A percentile compares a stretch with the other conserved stretches of the same genome.
These are phyloP conservation scores for Bipolaris sorokiniana DNA, from an alignment of 2,329 filamentous ascomycete species.

Conservation along the genomic window DNA sequence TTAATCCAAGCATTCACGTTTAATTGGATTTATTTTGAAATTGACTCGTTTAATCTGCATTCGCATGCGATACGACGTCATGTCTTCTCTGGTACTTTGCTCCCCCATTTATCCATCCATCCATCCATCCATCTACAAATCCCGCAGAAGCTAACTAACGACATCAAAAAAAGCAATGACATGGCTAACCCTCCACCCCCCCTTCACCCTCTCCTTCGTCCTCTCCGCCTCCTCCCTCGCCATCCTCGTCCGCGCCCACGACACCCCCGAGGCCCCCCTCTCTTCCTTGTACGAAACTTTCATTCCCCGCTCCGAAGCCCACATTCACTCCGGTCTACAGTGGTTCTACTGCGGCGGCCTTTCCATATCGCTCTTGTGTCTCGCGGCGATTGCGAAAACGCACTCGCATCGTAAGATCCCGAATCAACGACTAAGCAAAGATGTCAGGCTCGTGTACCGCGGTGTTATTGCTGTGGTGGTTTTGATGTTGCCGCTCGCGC, in stretches of 20 bases:
- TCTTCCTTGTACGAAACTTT: slow-evolving; percentile 60
- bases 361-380: slow-evolving; percentile 61
- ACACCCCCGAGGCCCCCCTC: slow-evolving; percentile 57
- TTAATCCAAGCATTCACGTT: slow-evolving; percentile 64
- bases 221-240: slow-evolving; percentile 65
- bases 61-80: slow-evolving; percentile 66
- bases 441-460: slow-evolving; percentile 60
- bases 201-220: slow-evolving; percentile 69
- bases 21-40: slow-evolving; percentile 70
- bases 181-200: slow-evolving; percentile 64
- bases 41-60: slow-evolving; percentile 63
- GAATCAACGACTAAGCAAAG: slow-evolving; percentile 58
- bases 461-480: slow-evolving; percentile 58
- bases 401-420: slow-evolving; percentile 63
- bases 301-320: slow-evolving; percentile 55
- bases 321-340: slow-evolving; percentile 61
- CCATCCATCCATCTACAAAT: not conserved
- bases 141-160: not conserved
- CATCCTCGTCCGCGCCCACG: slow-evolving; percentile 64
- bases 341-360: slow-evolving; percentile 71
- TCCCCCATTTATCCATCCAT: not conserved
- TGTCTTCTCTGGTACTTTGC: slow-evolving; percentile 49
- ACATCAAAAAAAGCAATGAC: slow-evolving; percentile 50
- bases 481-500: slow-evolving; percentile 61
- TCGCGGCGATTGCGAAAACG: slow-evolving; percentile 60